Conservation (phyloP, 73 alveolate genomes). For the Uronychia binucleata region DNA sequence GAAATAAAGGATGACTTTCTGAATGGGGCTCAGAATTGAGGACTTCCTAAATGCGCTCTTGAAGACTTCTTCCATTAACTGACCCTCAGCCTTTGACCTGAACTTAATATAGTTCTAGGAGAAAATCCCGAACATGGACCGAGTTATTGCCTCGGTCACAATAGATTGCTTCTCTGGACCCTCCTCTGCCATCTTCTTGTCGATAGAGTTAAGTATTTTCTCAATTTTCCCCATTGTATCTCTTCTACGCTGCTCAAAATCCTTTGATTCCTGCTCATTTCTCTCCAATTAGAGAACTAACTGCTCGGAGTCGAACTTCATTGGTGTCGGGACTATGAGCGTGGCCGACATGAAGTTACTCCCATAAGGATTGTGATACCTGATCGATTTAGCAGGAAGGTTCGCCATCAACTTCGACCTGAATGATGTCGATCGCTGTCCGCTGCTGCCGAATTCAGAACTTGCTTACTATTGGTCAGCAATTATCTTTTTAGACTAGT, state of each 20-base stretch:
- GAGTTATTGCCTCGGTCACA: conserved; percentile 37
- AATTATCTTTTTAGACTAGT: neutral
- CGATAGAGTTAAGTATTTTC: conserved; percentile 16
- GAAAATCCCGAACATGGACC: conserved; percentile 60
- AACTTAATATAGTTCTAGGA: conserved; percentile 34
- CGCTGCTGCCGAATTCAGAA: neutral
- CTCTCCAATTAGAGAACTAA: neutral
- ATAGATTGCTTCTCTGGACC: conserved; percentile 37
- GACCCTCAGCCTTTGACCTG: conserved; percentile 3
- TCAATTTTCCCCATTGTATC: conserved; percentile 25
- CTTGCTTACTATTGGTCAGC: neutral
- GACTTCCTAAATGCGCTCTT: conserved; percentile 35
- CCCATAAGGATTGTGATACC: neutral
- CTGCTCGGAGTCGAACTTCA: neutral
- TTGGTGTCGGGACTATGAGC: neutral
- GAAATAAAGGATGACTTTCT: conserved; percentile 51
- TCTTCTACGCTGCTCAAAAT: neutral
- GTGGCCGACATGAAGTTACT: neutral
- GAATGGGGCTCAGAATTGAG: conserved; percentile 30
- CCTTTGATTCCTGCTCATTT: neutral
- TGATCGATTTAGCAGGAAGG: neutral
- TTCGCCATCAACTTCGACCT: conserved; percentile 4
- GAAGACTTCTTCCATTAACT: conserved; percentile 29
- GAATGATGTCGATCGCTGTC: conserved; percentile 11
- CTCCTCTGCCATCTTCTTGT: conserved; percentile 25